phyloP scores from a whole-genome alignment of 306 rosid genomes.

The Medicago ruthenica region DNA sequence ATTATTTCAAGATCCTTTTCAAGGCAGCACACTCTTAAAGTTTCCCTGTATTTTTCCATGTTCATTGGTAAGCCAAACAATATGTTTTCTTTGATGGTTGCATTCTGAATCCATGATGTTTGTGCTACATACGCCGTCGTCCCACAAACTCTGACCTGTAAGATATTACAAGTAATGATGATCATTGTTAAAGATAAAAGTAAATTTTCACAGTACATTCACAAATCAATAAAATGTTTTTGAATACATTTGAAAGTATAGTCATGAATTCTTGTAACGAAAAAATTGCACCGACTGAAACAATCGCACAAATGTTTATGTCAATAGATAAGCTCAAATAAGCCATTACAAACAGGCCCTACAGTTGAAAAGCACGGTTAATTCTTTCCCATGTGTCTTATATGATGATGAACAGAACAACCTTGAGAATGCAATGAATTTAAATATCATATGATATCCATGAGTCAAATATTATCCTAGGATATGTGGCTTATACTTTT shows the following conservation, averaged over 20 bases:
- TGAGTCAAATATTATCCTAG: no score
- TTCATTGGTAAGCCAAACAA: slow-evolving; percentile 79
- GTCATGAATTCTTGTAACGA: not conserved
- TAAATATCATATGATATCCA: no score
- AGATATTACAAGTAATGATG: not conserved
- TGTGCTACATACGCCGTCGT: slow-evolving; percentile 82
- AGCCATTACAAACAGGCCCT: not conserved
- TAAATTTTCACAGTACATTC: not conserved
- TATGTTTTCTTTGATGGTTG: slow-evolving; percentile 82
- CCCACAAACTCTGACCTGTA: slow-evolving; percentile 80
- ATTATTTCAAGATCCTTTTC: slow-evolving; percentile 87
- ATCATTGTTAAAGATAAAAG: no score
- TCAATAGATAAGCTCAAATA: not conserved
- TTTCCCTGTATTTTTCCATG: slow-evolving; percentile 61
- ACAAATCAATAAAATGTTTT: no score
- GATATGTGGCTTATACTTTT: not conserved
- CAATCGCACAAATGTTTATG: not conserved
- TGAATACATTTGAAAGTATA: not conserved
- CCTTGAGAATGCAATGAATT: no score
- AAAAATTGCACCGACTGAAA: slow-evolving; percentile 1
- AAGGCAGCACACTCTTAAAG: slow-evolving; percentile 73
- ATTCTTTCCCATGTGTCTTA: no score
- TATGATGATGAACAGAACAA: no score
- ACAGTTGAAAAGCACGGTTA: not conserved
- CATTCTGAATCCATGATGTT: slow-evolving; percentile 95